Percentiles rank a stretch among this genome's conserved stretches.
Evolutionary conservation across 495 filamentous ascomycete genomes (phyloP).

Genomic region (Durotheca rogersii): DNA sequence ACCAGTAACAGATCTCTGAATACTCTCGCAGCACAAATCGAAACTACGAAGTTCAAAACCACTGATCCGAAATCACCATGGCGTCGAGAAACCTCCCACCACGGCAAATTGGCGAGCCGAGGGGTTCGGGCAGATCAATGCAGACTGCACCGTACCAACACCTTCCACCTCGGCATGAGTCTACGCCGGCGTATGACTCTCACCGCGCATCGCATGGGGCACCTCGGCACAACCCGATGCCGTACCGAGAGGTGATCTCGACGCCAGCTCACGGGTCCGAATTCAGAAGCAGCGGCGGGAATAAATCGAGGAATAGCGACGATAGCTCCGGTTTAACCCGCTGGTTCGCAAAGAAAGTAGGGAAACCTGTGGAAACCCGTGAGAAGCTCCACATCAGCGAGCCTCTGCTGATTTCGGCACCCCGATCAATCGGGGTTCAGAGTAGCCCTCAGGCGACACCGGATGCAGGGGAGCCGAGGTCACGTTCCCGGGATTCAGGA

Average conservation of each 20-base stretch:
- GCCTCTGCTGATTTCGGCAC: not conserved
- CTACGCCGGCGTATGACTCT: slow-evolving; percentile 24
- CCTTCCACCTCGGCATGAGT: slow-evolving; percentile 2
- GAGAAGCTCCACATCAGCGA: slow-evolving; percentile 12
- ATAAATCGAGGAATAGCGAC: not conserved
- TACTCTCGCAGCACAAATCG: not conserved
- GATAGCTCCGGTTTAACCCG: slow-evolving; percentile 1
- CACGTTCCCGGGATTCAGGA: not conserved
- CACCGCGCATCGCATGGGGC: not conserved
- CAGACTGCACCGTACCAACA: not conserved
- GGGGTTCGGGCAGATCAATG: not conserved
- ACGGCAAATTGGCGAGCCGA: not conserved
- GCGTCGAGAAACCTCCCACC: slow-evolving; percentile 11
- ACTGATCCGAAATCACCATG: slow-evolving; percentile 5
- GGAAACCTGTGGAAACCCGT: not conserved
- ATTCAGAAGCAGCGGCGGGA: not conserved
- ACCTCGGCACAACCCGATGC: not conserved
- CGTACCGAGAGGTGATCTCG: slow-evolving; percentile 1
- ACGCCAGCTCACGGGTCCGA: not conserved
- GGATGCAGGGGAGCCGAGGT: not conserved
- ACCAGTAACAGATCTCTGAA: not conserved
- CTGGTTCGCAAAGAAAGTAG: slow-evolving; percentile 14
- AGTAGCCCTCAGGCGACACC: not conserved
- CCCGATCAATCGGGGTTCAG: not conserved
- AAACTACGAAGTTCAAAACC: not conserved